Base-by-base conservation (phyloP, 331 rosid species). In the Saraca asoca region DNA sequence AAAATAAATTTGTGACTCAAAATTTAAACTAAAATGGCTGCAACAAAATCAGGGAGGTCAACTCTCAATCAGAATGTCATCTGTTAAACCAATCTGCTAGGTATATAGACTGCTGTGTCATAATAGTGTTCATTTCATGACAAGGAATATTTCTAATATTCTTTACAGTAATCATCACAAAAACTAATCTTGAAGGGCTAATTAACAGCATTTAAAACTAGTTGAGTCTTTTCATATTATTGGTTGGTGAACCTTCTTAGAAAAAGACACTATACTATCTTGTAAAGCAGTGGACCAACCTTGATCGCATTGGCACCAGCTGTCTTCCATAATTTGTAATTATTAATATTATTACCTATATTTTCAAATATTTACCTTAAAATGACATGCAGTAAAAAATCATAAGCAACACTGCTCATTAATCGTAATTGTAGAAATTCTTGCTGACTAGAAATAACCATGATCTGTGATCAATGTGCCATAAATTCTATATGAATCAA, bases 171-270 rank as follows among this genome's bases (percentile, higher is more conserved):
- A 42, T 44, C 43, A 43, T 51, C 37, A 69, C 39, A 69, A 55
- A n/a, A 20, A 56, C 13, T 62, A 52, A 24, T 45, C n/a, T 54
- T 38, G 18, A 58, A 67, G 16, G 33, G 43, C 17, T 66, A 46
- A 15, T 71, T 10, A 13, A 41, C 35, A 9, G 13, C 16, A 9
- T 16, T 7, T 49, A 8, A 39, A 7, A 7, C 2, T 10, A 45
- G n/a, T 9, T 18, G 16, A 69, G 51, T 55, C 58, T 50, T 37
- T 42, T 38, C 38, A 14, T 60, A 45, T 44, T 50, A 5, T 5
- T 41, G 41, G 64, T 68, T 51, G 87, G 82, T 77, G 55, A 76
- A 74, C 77, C 83, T 12, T 42, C 76, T 39, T 41, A 33, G 79
- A 65, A 71, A 78, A 78, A 56, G 69, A 76, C 76, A 19, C 60